A percentile compares a stretch with the other conserved stretches of the same genome.
These are phyloP conservation scores for Aureobasidium pullulans DNA, from an alignment of 2,329 filamentous ascomycete species.

Conservation along the genomic window DNA sequence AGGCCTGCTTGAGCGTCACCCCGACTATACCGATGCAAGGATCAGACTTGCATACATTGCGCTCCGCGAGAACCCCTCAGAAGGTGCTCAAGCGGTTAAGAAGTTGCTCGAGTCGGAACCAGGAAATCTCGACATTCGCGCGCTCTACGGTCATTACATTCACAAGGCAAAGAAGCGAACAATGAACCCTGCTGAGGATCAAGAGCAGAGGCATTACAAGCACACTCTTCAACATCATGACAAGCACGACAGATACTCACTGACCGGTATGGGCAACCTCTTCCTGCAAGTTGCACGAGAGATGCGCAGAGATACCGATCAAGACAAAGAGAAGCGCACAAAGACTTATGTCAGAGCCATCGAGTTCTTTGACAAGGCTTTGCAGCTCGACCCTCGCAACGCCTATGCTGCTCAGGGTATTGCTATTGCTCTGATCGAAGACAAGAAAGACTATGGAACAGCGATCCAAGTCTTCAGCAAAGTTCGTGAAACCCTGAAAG, in stretches of 20 bases:
- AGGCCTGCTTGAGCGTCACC: conserved; percentile 71
- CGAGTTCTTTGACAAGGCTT: conserved; percentile 96
- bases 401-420: conserved; percentile 95
- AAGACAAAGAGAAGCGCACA: conserved; percentile 83
- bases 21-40: conserved; percentile 84
- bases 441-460: conserved; percentile 78
- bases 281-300: conserved; percentile 81
- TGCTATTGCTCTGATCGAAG: conserved; percentile 87
- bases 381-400: conserved; percentile 90
- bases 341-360: conserved; percentile 85
- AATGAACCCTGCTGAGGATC: conserved; percentile 76
- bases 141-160: conserved; percentile 91
- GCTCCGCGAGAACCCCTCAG: conserved; percentile 68
- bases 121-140: conserved; percentile 81
- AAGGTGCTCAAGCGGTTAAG: conserved; percentile 77
- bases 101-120: conserved; percentile 80
- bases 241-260: conserved; percentile 95
- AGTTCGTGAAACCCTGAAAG: conserved; percentile 81
- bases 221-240: conserved; percentile 90
- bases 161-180: conserved; percentile 81
- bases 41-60: conserved; percentile 86
- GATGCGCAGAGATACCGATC: conserved; percentile 84
- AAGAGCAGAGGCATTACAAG: conserved; percentile 90
- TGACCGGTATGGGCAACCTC: conserved; percentile 97
- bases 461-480: conserved; percentile 86